Evolutionary conservation across 2,329 filamentous ascomycete species (phyloP).

Genomic region (Sphaerulina musiva): DNA sequence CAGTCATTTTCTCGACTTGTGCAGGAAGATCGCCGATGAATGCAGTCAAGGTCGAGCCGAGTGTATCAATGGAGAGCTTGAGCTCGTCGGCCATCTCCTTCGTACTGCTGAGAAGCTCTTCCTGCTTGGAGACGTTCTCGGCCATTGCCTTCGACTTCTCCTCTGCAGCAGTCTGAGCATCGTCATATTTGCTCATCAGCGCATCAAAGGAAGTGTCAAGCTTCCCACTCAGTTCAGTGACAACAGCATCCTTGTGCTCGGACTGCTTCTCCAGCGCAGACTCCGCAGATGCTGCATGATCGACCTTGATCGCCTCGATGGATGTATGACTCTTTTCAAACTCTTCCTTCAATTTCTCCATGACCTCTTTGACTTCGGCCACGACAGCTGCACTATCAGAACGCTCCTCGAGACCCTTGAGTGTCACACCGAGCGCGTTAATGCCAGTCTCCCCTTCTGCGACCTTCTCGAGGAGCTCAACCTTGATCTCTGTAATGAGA

Average conservation of each 20-base stretch:
- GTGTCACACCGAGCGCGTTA: constrained; percentile 48
- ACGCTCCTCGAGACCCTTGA: constrained; percentile 65
- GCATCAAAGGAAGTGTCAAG: constrained; percentile 74
- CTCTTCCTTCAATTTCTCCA: constrained; percentile 70
- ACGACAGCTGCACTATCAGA: constrained; percentile 45
- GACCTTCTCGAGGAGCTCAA: constrained; percentile 68
- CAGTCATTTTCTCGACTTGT: constrained; percentile 76
- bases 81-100: constrained; percentile 82
- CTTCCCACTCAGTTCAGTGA: constrained; percentile 50
- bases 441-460: constrained; percentile 66
- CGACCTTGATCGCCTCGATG: constrained; percentile 74
- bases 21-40: constrained; percentile 46
- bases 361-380: constrained; percentile 52
- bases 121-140: constrained; percentile 64
- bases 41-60: constrained; percentile 56
- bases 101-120: constrained; percentile 65
- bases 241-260: constrained; percentile 50
- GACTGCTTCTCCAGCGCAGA: constrained; percentile 54
- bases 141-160: constrained; percentile 67
- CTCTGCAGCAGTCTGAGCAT: constrained; percentile 67
- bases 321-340: constrained; percentile 80
- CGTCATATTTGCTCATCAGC: constrained; percentile 80
- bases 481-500: constrained; percentile 71
- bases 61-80: constrained; percentile 75
- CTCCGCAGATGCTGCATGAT: constrained; percentile 58